These are phyloP conservation scores for Flaveria bidentis DNA, from an alignment of 129 eudicot species.

Conservation along the genomic window DNA sequence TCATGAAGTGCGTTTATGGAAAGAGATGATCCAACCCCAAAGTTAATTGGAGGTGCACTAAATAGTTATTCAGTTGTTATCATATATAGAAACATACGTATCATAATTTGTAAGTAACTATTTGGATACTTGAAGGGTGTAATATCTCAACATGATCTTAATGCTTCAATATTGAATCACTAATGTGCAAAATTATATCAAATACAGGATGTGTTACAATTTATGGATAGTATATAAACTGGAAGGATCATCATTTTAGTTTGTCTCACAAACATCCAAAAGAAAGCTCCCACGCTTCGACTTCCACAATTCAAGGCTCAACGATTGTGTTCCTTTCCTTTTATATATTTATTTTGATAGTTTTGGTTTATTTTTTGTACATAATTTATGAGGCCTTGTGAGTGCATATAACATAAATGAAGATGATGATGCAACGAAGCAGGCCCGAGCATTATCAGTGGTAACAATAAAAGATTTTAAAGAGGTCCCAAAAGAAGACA, in stretches of 20 bases:
- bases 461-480: no score
- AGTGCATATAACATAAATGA: no score
- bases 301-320: conserved; percentile 48
- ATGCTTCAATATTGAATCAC: no score
- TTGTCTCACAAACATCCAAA: conserved; percentile 61
- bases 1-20: conserved; percentile 88
- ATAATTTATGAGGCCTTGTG: no score
- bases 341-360: not conserved
- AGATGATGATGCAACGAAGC: no score
- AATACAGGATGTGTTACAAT: conserved; percentile 63
- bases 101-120: no score
- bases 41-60: conserved; percentile 50
- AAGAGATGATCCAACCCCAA: conserved; percentile 87
- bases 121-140: conserved; percentile 19
- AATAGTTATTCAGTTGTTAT: no score
- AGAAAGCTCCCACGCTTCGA: conserved; percentile 46
- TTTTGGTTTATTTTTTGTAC: not conserved
- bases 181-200: conserved; percentile 14
- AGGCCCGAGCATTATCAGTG: no score
- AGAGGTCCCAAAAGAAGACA: no score
- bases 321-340: not conserved
- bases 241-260: conserved; percentile 54
- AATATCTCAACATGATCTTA: no score
- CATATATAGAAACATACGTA: no score
- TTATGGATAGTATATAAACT: conserved; percentile 60